Base-by-base conservation (phyloP, 331 rosid genomes). In the Rhamnella rubrinervis region DNA sequence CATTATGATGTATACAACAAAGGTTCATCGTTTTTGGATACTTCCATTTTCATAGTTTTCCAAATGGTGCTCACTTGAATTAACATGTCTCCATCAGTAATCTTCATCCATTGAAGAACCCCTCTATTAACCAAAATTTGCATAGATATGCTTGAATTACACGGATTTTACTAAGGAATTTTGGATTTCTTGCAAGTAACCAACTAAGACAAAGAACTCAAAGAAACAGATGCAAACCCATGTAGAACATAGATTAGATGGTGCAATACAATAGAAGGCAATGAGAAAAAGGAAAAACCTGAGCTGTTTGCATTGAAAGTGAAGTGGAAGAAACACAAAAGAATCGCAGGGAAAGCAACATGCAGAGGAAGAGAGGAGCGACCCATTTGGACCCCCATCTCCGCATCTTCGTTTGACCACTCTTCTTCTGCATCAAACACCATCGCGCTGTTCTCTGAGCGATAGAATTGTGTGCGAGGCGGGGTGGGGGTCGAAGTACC, bases 311-410 rank as follows among this genome's bases (percentile, higher is more conserved):
- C 40, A 26, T 20, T 15, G 26, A 75, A 31, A 4, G 5, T 31
- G 35, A 31, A 31, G 35, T 31, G 0, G 35, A 31, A 31, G 35
- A 31, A 31, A 31, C 35, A 6, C 35, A 31, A 31, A 31, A 31
- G 35, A 31, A 3, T 31, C 35, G 60, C 40, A 26, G 31, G 6
- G 26, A 75, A 35, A 52, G 20, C 55, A 67, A 51, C 4, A 72
- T 18, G 55, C 9, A 35, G 15, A 67, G 49, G 52, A 38, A 41
- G 47, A 78, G 56, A 31, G 52, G 38, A 51, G 69, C 50, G 17
- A 71, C 67, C 81, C 70, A 62, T 40, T 63, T 51, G 13, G 74
- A 56, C 71, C 16, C 11, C 50, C 47, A 19, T 44, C 26, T 15
- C 13, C 63, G 21, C 60, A 2, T 50, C 60, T 38, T 64, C 72